These are phyloP conservation scores for Brassica incana DNA, from an alignment of 345 rosid genomes.

Conservation along the genomic window DNA sequence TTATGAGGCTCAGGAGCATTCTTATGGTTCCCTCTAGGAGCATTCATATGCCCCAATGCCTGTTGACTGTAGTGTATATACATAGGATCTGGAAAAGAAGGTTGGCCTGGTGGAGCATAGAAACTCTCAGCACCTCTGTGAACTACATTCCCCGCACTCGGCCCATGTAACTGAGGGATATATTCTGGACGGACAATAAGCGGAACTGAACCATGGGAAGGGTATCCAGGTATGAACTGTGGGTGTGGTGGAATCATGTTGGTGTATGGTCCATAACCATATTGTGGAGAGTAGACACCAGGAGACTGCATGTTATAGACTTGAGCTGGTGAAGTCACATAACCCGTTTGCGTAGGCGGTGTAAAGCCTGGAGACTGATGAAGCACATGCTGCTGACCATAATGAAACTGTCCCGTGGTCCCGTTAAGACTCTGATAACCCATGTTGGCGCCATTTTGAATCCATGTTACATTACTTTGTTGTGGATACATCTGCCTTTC, in stretches of 20 bases:
- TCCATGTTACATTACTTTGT: slow-evolving; percentile 39
- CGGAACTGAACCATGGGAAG: slow-evolving; percentile 48
- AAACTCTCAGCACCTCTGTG: slow-evolving; percentile 37
- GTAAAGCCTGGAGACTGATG: slow-evolving; percentile 58
- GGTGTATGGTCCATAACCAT: slow-evolving; percentile 51
- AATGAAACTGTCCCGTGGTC: slow-evolving; percentile 40
- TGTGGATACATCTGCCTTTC: slow-evolving; percentile 38
- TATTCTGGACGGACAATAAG: slow-evolving; percentile 38
- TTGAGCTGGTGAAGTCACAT: slow-evolving; percentile 47
- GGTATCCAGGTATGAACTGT: slow-evolving; percentile 50
- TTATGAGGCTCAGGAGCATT: slow-evolving; percentile 41
- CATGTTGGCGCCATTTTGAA: slow-evolving; percentile 41
- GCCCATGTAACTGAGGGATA: slow-evolving; percentile 39
- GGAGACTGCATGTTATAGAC: slow-evolving; percentile 46
- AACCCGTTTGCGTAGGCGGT: slow-evolving; percentile 40
- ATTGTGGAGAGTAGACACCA: slow-evolving; percentile 43
- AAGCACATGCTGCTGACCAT: slow-evolving; percentile 43
- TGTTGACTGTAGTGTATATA: slow-evolving; percentile 55
- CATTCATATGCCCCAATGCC: slow-evolving; percentile 47
- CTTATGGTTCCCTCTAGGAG: slow-evolving; percentile 41
- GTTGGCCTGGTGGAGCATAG: slow-evolving; percentile 53
- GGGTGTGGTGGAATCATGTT: slow-evolving; percentile 34
- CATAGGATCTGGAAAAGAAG: slow-evolving; percentile 45
- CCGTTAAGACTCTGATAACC: slow-evolving; percentile 28
- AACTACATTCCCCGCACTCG: slow-evolving; percentile 47